Percentiles rank a stretch among this genome's conserved stretches.
Conservation (phyloP, 257 asterid species). For the Solanum bulbocastanum region DNA sequence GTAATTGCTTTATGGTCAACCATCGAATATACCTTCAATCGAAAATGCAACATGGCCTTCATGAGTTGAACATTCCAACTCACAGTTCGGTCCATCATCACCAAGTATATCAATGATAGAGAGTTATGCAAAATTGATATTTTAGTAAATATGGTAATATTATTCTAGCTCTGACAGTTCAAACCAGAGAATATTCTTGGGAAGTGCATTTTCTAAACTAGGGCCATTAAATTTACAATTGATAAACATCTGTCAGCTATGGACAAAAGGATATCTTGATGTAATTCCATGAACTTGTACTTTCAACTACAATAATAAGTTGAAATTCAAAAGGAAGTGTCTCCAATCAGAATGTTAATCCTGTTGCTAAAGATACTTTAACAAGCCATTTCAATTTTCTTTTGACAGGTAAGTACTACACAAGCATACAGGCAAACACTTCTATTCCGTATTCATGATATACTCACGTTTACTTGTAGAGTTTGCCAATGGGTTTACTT, state of each 20-base stretch:
- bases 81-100: conserved; percentile 36
- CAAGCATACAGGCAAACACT: background rate
- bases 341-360: background rate
- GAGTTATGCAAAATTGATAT: conserved; percentile 37
- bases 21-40: conserved; percentile 50
- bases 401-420: background rate
- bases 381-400: background rate
- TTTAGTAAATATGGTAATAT: too few relatives aligned
- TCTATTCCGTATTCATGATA: background rate
- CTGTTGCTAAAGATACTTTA: background rate
- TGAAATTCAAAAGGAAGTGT: background rate
- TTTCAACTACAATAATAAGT: background rate
- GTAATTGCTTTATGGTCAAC: background rate
- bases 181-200: background rate
- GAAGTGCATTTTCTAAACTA: background rate
- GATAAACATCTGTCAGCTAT: background rate
- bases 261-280: background rate
- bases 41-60: conserved; percentile 83
- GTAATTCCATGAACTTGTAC: background rate
- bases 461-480: conserved; percentile 14
- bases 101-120: conserved; percentile 62
- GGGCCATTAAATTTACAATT: background rate
- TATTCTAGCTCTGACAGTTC: background rate
- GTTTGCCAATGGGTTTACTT: conserved; percentile 8
- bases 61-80: conserved; percentile 18